Evolutionary conservation across 345 rosid species (phyloP), one percentile per base, ranked within the genome.

Genomic region (Pistacia atlantica): DNA sequence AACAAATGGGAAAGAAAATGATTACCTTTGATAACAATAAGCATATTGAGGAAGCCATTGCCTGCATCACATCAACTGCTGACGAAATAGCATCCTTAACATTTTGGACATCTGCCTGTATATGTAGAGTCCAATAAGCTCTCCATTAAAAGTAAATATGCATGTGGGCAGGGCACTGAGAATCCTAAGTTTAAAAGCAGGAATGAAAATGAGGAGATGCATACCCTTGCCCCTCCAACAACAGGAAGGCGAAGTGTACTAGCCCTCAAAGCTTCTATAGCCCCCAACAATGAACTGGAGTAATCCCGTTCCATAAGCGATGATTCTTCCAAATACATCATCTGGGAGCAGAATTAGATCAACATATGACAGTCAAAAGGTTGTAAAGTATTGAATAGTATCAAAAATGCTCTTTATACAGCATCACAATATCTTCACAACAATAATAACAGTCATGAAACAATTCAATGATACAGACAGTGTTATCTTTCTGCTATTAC

Each of bases 191-290:
- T 60, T 20, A 62, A 68, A 65, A 0, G n/a, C 28, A 48, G 62
- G 17, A 42, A 35, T 35, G 49, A 13, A 51, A 73, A 35, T 51
- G 17, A 31, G 66, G 48, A 14, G n/a, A 38, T 38, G 25, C 77
- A 78, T 80, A 96, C 98, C 91, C 83, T 88, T 71, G 97, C 97
- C 33, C 92, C 95, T 38, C 83, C 80, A 76, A 89, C 89, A 81
- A 94, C 90, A 35, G 99, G 99, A 78, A 93, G 92, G 69, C 92
- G 93, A 57, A 93, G 90, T 42, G 92, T 93, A 89, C 95, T 96
- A 49, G 93, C 93, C 80, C 80, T 83, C 81, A 96, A 80, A 67
- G 97, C 92, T 84, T 92, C 90, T 56, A 79, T 86, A 78, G 93
- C 97, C 71, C 92, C 97, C 67, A 87, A 82, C 69, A 96, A 80